These are phyloP conservation scores for Geotrichum europaeum DNA, from an alignment of 1,139 yeast species.

Conservation along the genomic window DNA sequence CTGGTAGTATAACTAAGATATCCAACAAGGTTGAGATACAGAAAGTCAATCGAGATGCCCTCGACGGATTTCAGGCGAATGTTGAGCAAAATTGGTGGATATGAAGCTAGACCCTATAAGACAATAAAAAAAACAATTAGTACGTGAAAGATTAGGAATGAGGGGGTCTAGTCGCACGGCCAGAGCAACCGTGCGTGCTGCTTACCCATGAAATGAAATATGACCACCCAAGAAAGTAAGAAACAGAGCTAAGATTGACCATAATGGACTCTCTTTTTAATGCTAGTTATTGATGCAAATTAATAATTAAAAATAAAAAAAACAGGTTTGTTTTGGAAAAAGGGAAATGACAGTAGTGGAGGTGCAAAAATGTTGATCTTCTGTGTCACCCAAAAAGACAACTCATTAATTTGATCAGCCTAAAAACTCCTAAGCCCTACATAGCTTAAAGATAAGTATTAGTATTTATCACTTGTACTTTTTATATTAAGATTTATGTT, in stretches of 20 bases:
- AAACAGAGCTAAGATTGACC: constrained; percentile 17
- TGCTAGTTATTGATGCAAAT: not conserved
- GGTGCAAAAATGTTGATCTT: no score
- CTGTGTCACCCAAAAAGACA: no score
- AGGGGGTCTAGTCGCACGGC: not conserved
- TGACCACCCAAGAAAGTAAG: constrained; percentile 30
- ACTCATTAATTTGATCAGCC: no score
- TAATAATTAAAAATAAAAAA: not conserved
- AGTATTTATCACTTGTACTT: not conserved
- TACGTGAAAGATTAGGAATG: not conserved
- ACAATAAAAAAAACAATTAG: not conserved
- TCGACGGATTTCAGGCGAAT: constrained; percentile 38
- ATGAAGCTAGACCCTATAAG: constrained; percentile 41
- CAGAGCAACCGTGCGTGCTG: not conserved
- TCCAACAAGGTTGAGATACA: constrained; percentile 40
- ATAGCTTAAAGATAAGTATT: not conserved
- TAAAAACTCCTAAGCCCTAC: not conserved
- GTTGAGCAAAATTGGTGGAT: constrained; percentile 42
- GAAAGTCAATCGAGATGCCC: constrained; percentile 43
- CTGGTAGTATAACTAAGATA: constrained; percentile 40
- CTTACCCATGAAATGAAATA: constrained; percentile 31
- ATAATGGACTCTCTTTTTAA: not conserved
- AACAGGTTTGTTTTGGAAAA: no score
- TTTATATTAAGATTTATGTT: not conserved
- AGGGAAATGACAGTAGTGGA: no score